These are phyloP conservation scores for Elsinoe perseae DNA, from an alignment of 2,329 filamentous ascomycete genomes.

Conservation along the genomic window DNA sequence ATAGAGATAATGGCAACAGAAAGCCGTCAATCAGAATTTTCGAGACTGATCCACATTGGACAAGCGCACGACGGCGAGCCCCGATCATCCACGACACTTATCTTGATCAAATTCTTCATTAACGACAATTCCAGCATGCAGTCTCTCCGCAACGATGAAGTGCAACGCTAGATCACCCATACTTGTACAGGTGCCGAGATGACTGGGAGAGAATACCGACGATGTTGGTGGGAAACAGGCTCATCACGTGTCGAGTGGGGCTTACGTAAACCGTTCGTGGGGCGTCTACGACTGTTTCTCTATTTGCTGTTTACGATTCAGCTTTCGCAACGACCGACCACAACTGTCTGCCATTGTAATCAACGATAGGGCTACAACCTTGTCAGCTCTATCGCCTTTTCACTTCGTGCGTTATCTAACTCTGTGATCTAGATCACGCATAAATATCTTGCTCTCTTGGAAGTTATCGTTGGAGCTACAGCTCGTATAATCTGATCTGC, in stretches of 20 bases:
- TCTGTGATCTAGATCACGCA: too few species aligned
- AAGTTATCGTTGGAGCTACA: too few species aligned
- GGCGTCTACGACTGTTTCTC: not conserved
- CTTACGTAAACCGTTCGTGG: not conserved
- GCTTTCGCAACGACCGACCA: not conserved
- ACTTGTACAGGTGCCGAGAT: not conserved
- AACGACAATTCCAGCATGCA: not conserved
- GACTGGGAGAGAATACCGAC: not conserved
- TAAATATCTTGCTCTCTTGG: too few species aligned
- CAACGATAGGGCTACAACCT: not conserved
- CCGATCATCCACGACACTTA: not conserved
- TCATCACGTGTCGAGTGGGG: not conserved
- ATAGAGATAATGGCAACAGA: not conserved
- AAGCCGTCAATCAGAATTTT: not conserved
- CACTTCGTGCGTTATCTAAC: not conserved
- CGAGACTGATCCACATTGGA: not conserved
- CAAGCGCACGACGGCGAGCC: not conserved
- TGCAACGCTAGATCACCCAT: too few species aligned
- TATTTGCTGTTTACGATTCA: not conserved
- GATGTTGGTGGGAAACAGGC: not conserved
- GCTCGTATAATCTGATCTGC: too few species aligned
- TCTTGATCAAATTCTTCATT: not conserved
- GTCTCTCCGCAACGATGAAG: too few species aligned
- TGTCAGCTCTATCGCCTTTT: not conserved
- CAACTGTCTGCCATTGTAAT: not conserved